phyloP scores from a whole-genome alignment of 202 grass and related monocot species.

The Zizania palustris region DNA sequence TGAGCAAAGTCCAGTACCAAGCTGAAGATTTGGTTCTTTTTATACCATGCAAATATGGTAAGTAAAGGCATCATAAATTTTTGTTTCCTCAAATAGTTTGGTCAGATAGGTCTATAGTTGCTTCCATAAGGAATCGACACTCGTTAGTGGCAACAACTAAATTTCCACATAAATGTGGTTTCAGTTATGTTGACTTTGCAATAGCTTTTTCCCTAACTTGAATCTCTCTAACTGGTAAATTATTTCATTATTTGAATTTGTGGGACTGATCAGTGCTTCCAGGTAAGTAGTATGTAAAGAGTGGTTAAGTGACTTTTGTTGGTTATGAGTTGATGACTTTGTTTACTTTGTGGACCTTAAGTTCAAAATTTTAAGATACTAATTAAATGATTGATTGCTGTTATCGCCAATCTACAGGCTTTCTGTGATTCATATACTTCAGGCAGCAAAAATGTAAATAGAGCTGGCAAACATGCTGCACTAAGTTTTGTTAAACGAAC shows the following conservation, averaged over 20 bases:
- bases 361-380: slow-evolving; percentile 12
- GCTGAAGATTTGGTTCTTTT: slow-evolving; percentile 23
- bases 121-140: neutral
- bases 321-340: neutral
- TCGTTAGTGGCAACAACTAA: neutral
- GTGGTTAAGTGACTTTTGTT: no score
- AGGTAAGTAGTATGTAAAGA: neutral
- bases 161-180: neutral
- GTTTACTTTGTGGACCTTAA: slow-evolving; percentile 29
- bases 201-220: slow-evolving; percentile 21
- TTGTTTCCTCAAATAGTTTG: neutral
- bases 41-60: slow-evolving; percentile 21
- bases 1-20: slow-evolving; percentile 15
- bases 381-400: slow-evolving; percentile 22
- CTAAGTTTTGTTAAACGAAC: slow-evolving; percentile 71
- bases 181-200: neutral
- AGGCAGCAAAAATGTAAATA: slow-evolving; percentile 67
- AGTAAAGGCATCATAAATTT: neutral
- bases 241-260: slow-evolving; percentile 4
- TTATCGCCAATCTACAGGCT: slow-evolving; percentile 48
- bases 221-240: neutral
- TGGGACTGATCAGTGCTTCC: neutral
- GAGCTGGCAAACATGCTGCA: slow-evolving; percentile 64
- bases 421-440: slow-evolving; percentile 40
- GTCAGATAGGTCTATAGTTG: neutral